Base-by-base conservation (phyloP, 129 eudicot genomes). In the Ambrosia artemisiifolia region DNA sequence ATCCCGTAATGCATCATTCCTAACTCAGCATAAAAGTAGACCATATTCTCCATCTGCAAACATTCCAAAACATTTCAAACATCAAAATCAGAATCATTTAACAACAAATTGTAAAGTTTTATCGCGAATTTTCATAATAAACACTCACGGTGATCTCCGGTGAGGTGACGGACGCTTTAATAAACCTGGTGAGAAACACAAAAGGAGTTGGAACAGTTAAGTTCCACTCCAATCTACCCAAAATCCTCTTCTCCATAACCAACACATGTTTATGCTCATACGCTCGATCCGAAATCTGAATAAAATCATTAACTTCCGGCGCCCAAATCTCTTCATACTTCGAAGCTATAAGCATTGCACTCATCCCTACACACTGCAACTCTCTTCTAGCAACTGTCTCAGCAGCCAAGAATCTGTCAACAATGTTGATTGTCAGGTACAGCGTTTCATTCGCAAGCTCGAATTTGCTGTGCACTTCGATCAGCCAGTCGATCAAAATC, bases 151-250 rank as follows among this genome's bases (percentile, higher is more conserved):
- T 57, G 49, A 57, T 16, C 38, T 84, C 88, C 46, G 68, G 65
- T 3, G 78, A 77, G n/a, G 69, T 7, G 42, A 55, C 71, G 3
- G 84, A 69, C 16, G 96, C 98, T 73, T 93, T 93, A 78, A 93
- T 81, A 81, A 83, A 93, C 48, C 98, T 71, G 2, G 85, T 79
- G 1, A 93, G 88, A 66, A 89, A 93, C 47, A 93, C 88, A 38
- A 85, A 93, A 2, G 96, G 98, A 1, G 98, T 93, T 2, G 98
- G 98, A 24, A 93, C 92, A 0, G 96, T 93, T 65, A 93, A 70
- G 20, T 74, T 66, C 98, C 98, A 93, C 20, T 93, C 96, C 57
- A 93, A 46, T 59, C 76, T 68, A 4, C 95, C 92, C 4, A 93
- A 75, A 4, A 93, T 93, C 6, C 49, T 18, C 64, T 93, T 93